Base-by-base conservation (phyloP, 345 rosid species). In the Corchorus olitorius region DNA sequence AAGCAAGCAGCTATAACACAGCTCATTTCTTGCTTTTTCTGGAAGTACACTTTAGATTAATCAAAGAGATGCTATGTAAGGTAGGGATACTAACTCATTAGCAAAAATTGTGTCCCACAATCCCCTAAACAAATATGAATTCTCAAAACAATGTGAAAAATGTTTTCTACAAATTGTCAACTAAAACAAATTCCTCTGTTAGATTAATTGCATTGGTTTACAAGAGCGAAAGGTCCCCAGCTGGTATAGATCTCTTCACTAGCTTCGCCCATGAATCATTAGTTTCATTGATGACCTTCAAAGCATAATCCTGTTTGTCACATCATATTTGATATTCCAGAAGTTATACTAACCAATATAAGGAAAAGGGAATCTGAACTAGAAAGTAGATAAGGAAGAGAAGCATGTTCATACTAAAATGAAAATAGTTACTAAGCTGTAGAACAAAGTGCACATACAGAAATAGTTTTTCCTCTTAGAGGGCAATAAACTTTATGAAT, bases 251-350 rank as follows among this genome's bases (percentile, higher is more conserved):
- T 85, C 93, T 88, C 89, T 89, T 89, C 53, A 90, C 87, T 67
- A 92, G 94, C 81, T 87, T 92, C 39, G 88, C 83, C 97, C 97
- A 90, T 15, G 94, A 87, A 67, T 92, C 93, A 19, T 92, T 90
- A 4, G 94, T 86, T 83, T 92, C 94, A 0, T 77, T 84, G 75
- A 92, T 92, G 59, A 90, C 91, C 84, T 86, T 90, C 72, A 92
- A 83, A 48, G 92, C 92, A 76, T 86, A 90, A 22, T 90, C 91
- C 91, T 92, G 89, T 79, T 63, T 20, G 45, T 52, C 49, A 76
- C 8, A 56, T 68, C 34, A 60, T 17, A 55, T 61, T 59, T 19
- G 33, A 37, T n/a, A 45, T 27, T 27, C 33, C 66, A 15, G 66
- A 34, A 62, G 46, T 15, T 54, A 15, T 14, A 64, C 48, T 56